Base-by-base conservation (phyloP, 73 alveolate species). In the Tetrahymena elliotti region DNA sequence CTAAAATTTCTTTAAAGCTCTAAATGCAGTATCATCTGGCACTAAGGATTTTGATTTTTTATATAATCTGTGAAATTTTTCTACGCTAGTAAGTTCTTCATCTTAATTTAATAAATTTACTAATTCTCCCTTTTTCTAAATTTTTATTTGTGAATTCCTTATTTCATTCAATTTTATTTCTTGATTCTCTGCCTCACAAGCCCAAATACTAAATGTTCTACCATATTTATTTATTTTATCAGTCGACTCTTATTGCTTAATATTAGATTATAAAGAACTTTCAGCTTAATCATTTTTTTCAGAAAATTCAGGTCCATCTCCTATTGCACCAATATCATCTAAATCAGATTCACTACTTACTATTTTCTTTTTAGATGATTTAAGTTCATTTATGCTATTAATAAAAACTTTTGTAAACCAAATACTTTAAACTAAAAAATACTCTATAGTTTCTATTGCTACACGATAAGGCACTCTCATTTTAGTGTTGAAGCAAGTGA, bases 401-500 rank as follows among this genome's bases (percentile, higher is more conserved):
- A 68, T 68, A 68, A 68, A 27, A 68, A 2, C 5, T 68, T 68
- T 3, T 3, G 3, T 68, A 22, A 24, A 22, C n/a, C 1, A 22
- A 24, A 10, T 10, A 35, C 54, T 47, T 8, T 4, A 47, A 1
- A 0, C 16, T 7, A 68, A 83, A 88, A 39, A 35, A 22, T 94
- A 94, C 96, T 93, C 96, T 12, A 96, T 93, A 12, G 96, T 93
- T 39, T 96, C 98, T 7, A 96, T 93, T 2, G 94, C 95, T 3
- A 98, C 96, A 93, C 98, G 97, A 22, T 98, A 97, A 16, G 99
- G 99, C 7, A 98, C 99, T 93, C 99, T 95, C 93, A 98, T 98
- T 93, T 98, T 98, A 13, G 99, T 97, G 22, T 98, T 97, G 93
- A 97, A 98, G 92, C 99, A 98, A 68, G 97, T 95, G 33, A 97